A percentile compares a stretch with the other conserved stretches of the same genome.
Conservation (phyloP, 1,139 yeast species). For the Blastobotrys buckinghamii region DNA sequence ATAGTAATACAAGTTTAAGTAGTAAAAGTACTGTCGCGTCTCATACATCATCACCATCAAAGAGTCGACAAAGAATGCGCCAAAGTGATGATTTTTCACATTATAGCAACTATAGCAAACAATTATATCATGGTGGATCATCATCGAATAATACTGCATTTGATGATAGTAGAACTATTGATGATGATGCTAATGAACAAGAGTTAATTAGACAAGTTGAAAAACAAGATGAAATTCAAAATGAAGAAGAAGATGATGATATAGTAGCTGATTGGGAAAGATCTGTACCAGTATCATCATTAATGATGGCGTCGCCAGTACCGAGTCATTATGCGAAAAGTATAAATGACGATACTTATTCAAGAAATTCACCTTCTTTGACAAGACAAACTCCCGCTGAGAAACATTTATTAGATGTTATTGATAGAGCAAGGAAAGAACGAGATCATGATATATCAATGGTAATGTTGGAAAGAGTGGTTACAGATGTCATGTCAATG, state of each 20-base stretch:
- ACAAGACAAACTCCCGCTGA: slow-evolving; percentile 25
- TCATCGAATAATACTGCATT: too few species aligned
- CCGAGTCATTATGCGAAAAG: not conserved
- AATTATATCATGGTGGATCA: not conserved
- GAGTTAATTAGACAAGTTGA: not conserved
- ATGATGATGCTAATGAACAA: not conserved
- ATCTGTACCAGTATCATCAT: slow-evolving; percentile 9
- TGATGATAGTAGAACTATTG: not conserved
- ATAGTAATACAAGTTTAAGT: not conserved
- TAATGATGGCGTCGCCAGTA: slow-evolving; percentile 4
- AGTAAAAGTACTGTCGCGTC: not conserved
- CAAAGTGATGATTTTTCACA: not conserved
- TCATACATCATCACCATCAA: not conserved
- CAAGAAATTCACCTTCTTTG: slow-evolving; percentile 7
- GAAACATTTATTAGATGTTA: slow-evolving; percentile 21
- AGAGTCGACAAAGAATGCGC: not conserved
- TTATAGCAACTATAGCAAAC: not conserved
- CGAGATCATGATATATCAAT: slow-evolving; percentile 18
- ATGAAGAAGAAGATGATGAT: not conserved
- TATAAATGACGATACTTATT: not conserved
- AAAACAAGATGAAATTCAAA: not conserved
- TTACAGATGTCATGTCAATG: slow-evolving; percentile 22
- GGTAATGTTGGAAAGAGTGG: slow-evolving; percentile 27
- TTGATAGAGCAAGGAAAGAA: slow-evolving; percentile 20
- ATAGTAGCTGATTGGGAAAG: slow-evolving; percentile 5